A percentile compares a stretch with the other conserved stretches of the same genome.
These are phyloP conservation scores for Microbotryum scabiosae DNA, from an alignment of 1,284 basidiomycete genomes.

Conservation along the genomic window DNA sequence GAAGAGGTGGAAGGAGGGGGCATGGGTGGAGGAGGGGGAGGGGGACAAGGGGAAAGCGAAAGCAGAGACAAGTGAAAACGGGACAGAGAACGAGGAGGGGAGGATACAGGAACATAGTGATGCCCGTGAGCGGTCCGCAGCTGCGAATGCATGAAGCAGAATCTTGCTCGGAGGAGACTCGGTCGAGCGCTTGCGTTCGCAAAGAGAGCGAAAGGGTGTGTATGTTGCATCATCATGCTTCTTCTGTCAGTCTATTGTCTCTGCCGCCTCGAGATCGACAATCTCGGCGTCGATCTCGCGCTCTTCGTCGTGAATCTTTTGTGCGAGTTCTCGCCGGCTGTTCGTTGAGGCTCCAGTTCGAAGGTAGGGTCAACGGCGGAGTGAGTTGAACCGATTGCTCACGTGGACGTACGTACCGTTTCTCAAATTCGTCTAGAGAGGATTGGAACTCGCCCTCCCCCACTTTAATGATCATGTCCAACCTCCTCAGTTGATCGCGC, in stretches of 20 bases:
- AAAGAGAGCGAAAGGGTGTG: no score
- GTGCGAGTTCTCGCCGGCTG: conserved; percentile 6
- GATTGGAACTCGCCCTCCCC: conserved; percentile 9
- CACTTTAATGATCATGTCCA: conserved; percentile 3
- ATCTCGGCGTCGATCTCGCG: conserved; percentile 24
- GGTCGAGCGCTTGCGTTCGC: no score
- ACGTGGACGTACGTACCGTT: conserved; percentile 1
- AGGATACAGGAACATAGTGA: no score
- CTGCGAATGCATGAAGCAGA: no score
- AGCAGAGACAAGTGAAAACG: no score
- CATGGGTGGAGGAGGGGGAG: background rate
- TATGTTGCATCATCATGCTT: no score
- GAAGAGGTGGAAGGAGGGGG: background rate
- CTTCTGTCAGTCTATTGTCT: background rate
- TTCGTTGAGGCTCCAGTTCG: background rate
- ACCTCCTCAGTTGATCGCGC: conserved; percentile 21
- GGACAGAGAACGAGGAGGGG: no score
- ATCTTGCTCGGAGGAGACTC: no score
- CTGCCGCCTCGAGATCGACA: conserved; percentile 14
- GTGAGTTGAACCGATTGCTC: background rate
- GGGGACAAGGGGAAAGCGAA: no score
- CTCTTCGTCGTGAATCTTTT: conserved; percentile 20
- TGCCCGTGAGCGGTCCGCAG: no score
- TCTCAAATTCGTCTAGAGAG: conserved; percentile 10
- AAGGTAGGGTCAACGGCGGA: background rate